A percentile compares a stretch with the other conserved stretches of the same genome.
These are phyloP conservation scores for Salvia rosmarinus DNA, from an alignment of 257 asterid species.

Conservation along the genomic window DNA sequence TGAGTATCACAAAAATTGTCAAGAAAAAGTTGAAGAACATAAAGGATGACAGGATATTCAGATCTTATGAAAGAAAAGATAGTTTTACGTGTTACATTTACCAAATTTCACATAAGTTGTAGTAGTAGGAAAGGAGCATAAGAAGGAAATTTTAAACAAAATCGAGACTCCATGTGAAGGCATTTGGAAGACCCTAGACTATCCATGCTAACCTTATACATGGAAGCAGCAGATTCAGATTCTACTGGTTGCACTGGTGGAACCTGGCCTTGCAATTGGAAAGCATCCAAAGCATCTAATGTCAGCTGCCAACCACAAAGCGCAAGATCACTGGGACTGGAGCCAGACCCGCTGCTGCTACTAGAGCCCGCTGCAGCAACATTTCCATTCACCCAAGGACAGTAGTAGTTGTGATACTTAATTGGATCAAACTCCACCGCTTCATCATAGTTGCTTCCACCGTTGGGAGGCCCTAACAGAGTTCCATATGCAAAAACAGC, in stretches of 20 bases:
- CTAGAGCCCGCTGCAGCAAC: slow-evolving; percentile 98
- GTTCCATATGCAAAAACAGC: slow-evolving; percentile 34
- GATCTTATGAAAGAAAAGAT: slow-evolving; percentile 15
- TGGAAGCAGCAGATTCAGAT: slow-evolving; percentile 98
- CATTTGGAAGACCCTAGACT: slow-evolving; percentile 12
- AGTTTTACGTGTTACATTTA: not conserved
- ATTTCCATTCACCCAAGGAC: slow-evolving; percentile 99
- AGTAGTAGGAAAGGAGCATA: slow-evolving; percentile 1
- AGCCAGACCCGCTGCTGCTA: slow-evolving; percentile 65
- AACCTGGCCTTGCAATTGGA: slow-evolving; percentile 84
- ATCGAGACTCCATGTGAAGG: not conserved
- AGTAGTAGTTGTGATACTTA: slow-evolving; percentile 84
- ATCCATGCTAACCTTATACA: slow-evolving; percentile 71
- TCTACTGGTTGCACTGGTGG: slow-evolving; percentile 92
- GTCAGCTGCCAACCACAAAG: slow-evolving; percentile 98
- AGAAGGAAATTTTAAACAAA: slow-evolving; percentile 13
- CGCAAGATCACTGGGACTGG: slow-evolving; percentile 75
- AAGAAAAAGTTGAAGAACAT: not conserved
- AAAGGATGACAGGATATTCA: not conserved
- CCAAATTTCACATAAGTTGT: slow-evolving; percentile 5
- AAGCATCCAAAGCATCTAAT: slow-evolving; percentile 90
- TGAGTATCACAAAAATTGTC: not conserved
- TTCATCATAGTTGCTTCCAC: slow-evolving; percentile 90
- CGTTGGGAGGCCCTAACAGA: slow-evolving; percentile 77
- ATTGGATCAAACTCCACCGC: slow-evolving; percentile 93